Evolutionary conservation across 345 rosid species (phyloP).

Genomic region (Erysimum cheiranthoides): DNA sequence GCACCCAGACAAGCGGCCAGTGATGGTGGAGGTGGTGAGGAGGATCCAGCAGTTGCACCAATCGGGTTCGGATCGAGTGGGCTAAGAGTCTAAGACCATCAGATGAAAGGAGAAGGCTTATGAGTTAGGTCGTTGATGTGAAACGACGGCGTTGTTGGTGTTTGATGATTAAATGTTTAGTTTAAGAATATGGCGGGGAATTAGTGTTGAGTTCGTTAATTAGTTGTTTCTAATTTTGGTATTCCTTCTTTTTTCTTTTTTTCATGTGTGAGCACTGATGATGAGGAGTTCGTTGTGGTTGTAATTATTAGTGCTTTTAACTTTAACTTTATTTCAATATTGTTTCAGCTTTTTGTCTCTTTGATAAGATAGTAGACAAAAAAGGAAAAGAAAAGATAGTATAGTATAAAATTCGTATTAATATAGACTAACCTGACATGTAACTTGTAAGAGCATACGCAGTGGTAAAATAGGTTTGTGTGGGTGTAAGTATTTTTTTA

Average conservation of each 20-base stretch:
- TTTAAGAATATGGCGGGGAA: constrained; percentile 45
- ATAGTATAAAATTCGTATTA: background rate
- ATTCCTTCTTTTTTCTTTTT: background rate
- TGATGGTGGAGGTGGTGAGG: constrained; percentile 65
- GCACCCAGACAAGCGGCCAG: constrained; percentile 81
- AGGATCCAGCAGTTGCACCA: constrained; percentile 61
- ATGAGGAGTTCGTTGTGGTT: constrained; percentile 37
- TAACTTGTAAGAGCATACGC: background rate
- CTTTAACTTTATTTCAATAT: constrained; percentile 24
- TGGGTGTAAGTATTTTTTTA: too few relatives aligned
- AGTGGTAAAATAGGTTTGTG: background rate
- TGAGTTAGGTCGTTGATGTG: background rate
- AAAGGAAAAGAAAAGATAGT: background rate
- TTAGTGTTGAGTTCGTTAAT: constrained; percentile 41
- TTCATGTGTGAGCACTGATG: constrained; percentile 39
- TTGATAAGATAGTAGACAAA: background rate
- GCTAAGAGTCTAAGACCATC: constrained; percentile 33
- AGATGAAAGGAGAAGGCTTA: constrained; percentile 17
- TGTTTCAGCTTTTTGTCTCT: constrained; percentile 36
- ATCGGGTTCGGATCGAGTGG: constrained; percentile 43
- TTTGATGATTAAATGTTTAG: constrained; percentile 30
- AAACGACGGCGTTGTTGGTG: constrained; percentile 15
- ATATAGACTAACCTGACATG: background rate
- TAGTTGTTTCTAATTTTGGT: constrained; percentile 31
- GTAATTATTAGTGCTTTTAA: constrained; percentile 48